Evolutionary conservation across 2,329 filamentous ascomycete species (phyloP), one percentile per base, ranked within the genome.

Genomic region (Monosporascus sp.): DNA sequence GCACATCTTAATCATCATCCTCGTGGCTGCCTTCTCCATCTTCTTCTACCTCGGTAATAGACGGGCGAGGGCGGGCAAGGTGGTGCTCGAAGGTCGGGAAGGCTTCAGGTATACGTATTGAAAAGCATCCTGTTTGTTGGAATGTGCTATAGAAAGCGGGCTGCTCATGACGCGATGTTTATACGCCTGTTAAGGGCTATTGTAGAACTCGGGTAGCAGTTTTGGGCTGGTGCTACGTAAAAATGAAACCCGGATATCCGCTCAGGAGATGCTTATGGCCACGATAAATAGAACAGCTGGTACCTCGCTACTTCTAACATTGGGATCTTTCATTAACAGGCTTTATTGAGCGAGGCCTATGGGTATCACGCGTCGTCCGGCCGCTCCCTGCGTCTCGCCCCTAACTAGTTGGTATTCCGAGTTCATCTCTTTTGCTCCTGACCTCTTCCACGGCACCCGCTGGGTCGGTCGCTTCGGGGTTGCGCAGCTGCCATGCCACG

Each of bases 401-500:
- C 36, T 57, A 56, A 4, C 34, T 44, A 22, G 46, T 51, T 24
- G 62, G 63, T 20, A 79, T 78, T 1, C 72, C 76, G 51, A 88
- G 63, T 62, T 87, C 82, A 24, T 72, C 67, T 54, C 72, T 76
- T 56, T 72, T 75, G 51, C 63, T 68, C 47, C 71, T 68, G 24
- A 90, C 78, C 62, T 85, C 82, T 47, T 84, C 78, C 50, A 90
- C 71, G 1, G 80, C 85, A 3, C 74, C 80, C 6, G 72, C 62
- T 6, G 76, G 70, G 56, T 92, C 86, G 3, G 78, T 81, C 53
- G 74, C 75, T 4, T 77, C 77, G 0, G 91, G 90, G 65, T 97
- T 84, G 38, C 89, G 81, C 50, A 97, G 79, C 70, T 97, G 94
- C 91, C 92, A 97, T 55, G 85, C 84, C 70, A 95, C 82, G 55